Percentiles rank a stretch among this genome's conserved stretches.
phyloP scores from a whole-genome alignment of 495 filamentous ascomycete genomes.

The Xylaria castorea region DNA sequence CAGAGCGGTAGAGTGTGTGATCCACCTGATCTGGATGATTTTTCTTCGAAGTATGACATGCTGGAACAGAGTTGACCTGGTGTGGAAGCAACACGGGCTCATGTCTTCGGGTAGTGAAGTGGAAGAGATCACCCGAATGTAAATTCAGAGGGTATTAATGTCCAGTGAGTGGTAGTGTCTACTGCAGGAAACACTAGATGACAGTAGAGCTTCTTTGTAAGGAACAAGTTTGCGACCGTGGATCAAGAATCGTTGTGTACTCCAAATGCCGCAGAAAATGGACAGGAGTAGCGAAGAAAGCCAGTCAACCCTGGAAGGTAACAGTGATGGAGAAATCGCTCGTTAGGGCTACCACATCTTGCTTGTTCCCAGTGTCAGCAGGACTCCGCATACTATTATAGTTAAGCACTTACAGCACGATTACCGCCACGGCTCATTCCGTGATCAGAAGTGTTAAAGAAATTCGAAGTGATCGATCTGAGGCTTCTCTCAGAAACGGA shows the following conservation, averaged over 20 bases:
- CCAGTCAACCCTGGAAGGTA: constrained; percentile 13
- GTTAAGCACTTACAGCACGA: constrained; percentile 17
- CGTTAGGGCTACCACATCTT: constrained; percentile 16
- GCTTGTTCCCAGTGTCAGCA: constrained; percentile 19
- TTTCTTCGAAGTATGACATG: constrained; percentile 19
- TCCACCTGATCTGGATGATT: constrained; percentile 23
- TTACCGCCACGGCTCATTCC: constrained; percentile 16
- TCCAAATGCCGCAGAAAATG: constrained; percentile 16
- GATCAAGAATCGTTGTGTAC: constrained; percentile 15
- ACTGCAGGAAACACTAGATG: constrained; percentile 17
- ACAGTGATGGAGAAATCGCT: constrained; percentile 18
- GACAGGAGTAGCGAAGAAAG: constrained; percentile 16
- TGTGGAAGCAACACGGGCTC: constrained; percentile 19
- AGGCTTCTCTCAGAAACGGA: constrained; percentile 19
- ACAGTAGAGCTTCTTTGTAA: constrained; percentile 7
- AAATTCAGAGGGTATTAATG: constrained; percentile 21
- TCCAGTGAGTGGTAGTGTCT: constrained; percentile 19
- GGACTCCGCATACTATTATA: constrained; percentile 19
- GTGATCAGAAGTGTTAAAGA: constrained; percentile 10
- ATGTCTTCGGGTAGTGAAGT: constrained; percentile 9
- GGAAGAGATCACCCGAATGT: constrained; percentile 16
- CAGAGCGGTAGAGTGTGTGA: constrained; percentile 20
- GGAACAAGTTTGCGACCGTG: constrained; percentile 17
- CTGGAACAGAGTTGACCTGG: constrained; percentile 16
- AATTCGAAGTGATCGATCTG: constrained; percentile 12